phyloP scores from a whole-genome alignment of 1,139 yeast genomes.

The Suhomyces taliae region DNA sequence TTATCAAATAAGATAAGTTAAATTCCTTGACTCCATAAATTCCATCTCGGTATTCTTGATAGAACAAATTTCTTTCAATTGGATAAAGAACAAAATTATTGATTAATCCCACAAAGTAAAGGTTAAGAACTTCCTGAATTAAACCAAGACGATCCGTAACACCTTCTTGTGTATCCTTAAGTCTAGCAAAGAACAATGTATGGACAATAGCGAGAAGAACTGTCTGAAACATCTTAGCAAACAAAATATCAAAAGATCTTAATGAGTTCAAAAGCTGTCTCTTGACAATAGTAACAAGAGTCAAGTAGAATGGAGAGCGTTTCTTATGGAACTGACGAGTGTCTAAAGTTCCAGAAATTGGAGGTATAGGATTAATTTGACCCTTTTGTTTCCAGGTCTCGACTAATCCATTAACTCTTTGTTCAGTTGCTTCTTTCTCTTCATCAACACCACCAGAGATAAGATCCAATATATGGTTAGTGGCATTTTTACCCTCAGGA shows the following conservation, averaged over 20 bases:
- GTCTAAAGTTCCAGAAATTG: slow-evolving; percentile 3
- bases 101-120: slow-evolving; percentile 78
- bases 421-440: slow-evolving; percentile 27
- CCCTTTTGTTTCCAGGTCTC: slow-evolving; percentile 33
- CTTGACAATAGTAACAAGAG: slow-evolving; percentile 31
- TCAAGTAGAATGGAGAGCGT: slow-evolving; percentile 15
- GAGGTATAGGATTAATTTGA: neutral
- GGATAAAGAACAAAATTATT: slow-evolving; percentile 78
- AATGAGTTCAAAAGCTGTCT: slow-evolving; percentile 49
- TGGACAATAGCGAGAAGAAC: slow-evolving; percentile 64
- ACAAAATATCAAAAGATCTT: slow-evolving; percentile 60
- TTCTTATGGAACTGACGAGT: slow-evolving; percentile 6
- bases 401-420: slow-evolving; percentile 37
- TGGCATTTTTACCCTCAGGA: slow-evolving; percentile 64
- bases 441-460: slow-evolving; percentile 51
- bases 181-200: slow-evolving; percentile 71
- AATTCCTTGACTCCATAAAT: slow-evolving; percentile 70
- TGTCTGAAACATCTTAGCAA: slow-evolving; percentile 69
- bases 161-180: slow-evolving; percentile 58
- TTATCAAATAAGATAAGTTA: slow-evolving; percentile 59
- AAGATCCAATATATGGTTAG: slow-evolving; percentile 72
- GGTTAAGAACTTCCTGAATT: slow-evolving; percentile 68
- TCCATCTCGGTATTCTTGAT: slow-evolving; percentile 75
- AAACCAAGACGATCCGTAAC: slow-evolving; percentile 69
- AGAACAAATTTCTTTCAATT: slow-evolving; percentile 68